A percentile compares a stretch with the other conserved stretches of the same genome.
Conservation (phyloP, 495 filamentous ascomycete genomes). For the Rusavskia elegans region DNA sequence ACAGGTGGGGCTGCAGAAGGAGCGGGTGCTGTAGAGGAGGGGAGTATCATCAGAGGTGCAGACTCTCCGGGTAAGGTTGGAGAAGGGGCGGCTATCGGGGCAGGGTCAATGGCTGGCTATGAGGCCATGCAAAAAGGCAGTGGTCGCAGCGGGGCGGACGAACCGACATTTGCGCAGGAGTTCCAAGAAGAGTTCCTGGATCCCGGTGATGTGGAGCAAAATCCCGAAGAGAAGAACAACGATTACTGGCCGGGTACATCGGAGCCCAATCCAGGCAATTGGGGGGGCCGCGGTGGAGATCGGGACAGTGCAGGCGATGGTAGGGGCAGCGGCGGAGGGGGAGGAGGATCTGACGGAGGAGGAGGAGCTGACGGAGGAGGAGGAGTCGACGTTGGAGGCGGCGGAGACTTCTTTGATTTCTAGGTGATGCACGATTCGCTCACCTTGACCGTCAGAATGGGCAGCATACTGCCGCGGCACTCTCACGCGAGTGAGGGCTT, state of each 20-base stretch:
- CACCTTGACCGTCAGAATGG: neutral
- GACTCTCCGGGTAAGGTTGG: conserved; percentile 23
- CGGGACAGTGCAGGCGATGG: conserved; percentile 11
- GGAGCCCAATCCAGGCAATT: conserved; percentile 24
- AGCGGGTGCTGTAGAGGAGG: conserved; percentile 28
- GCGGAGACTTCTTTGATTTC: too few species aligned
- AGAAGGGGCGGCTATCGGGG: conserved; percentile 28
- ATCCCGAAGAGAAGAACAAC: conserved; percentile 6
- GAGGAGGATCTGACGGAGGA: neutral
- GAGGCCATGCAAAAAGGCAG: conserved; percentile 39
- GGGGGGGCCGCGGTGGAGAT: conserved; percentile 16
- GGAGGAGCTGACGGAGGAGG: neutral
- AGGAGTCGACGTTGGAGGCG: neutral
- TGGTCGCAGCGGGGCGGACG: neutral
- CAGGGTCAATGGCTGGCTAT: conserved; percentile 45
- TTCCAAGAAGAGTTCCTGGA: neutral
- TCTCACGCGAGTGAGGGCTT: too few species aligned
- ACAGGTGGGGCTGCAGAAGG: conserved; percentile 23
- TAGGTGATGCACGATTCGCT: neutral
- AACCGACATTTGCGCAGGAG: neutral
- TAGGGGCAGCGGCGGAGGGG: conserved; percentile 2
- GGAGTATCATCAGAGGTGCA: conserved; percentile 19
- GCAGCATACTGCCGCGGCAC: too few species aligned
- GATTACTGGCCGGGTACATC: conserved; percentile 19
- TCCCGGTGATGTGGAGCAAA: neutral